Base-by-base conservation (phyloP, 805 yeast species). In the Starmerella roubikii region DNA sequence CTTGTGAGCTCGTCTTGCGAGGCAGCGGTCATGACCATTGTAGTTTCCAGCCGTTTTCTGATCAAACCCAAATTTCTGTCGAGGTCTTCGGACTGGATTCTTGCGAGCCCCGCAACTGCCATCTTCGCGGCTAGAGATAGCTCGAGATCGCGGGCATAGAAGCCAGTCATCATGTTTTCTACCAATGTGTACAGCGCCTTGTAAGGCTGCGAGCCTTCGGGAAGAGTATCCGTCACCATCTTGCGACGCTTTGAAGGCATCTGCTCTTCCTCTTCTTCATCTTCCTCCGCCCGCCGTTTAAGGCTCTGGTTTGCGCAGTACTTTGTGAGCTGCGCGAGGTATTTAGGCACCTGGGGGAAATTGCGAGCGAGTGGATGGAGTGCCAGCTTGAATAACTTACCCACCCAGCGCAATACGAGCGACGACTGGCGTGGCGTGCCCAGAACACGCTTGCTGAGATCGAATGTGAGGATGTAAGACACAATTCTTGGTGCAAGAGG, bases 101-200 rank as follows among this genome's bases (percentile, higher is more conserved):
- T 68, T 15, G 67, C 62, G 40, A 91, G 62, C 0, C 94, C 84
- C 1, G 72, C 69, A 40, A 72, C 62, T 13, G 78, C 82, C 68
- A 78, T 76, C 32, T 71, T 68, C 18, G 68, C 68, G 40, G 85
- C 68, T 1, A 78, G 65, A 36, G 74, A 72, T 18, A 69, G 69
- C 4, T 91, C 78, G 7, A 91, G 61, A 9, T 71, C 61, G 2
- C 82, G 66, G 39, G 83, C 71, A 55, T 88, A 88, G 53, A 83
- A 78, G 28, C 68, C 67, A 24, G 73, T 68, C 41, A 82, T 61
- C 35, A 76, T 76, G 52, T 77, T 74, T 29, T 71, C 74, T 12
- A 79, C 76, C 42, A 88, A 66, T 21, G 77, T 71, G 55, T 72
- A 91, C 30, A 86, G 60, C 13, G 76, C 64, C 37, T 77, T 69